Conservation (phyloP, 2,329 filamentous ascomycete genomes). For the Xylariaceae sp. region DNA sequence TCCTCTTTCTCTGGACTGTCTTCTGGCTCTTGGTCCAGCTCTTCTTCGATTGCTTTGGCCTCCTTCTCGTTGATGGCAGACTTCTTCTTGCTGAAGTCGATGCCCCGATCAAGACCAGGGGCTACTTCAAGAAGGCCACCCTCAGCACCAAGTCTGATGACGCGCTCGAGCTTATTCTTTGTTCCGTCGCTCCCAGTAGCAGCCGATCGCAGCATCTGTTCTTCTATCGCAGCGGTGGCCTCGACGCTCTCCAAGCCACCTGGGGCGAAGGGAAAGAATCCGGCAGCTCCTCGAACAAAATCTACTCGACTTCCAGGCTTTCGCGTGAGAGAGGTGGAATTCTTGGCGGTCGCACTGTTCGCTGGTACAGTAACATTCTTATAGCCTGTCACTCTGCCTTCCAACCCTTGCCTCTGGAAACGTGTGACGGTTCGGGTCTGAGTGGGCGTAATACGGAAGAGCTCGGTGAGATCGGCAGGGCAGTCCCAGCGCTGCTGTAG, state of each 20-base stretch:
- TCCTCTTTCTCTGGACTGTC: constrained; percentile 43
- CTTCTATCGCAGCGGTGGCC: constrained; percentile 82
- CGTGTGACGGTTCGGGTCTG: constrained; percentile 95
- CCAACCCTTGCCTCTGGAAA: constrained; percentile 88
- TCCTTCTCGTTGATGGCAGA: constrained; percentile 63
- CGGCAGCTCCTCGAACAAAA: constrained; percentile 90
- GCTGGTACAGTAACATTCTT: constrained; percentile 92
- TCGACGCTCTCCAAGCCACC: constrained; percentile 88
- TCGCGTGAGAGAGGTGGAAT: constrained; percentile 86
- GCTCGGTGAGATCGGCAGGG: constrained; percentile 77
- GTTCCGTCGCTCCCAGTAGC: constrained; percentile 51
- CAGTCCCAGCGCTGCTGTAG: constrained; percentile 91
- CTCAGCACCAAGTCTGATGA: constrained; percentile 82
- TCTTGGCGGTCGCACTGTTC: constrained; percentile 89
- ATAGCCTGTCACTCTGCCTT: constrained; percentile 92
- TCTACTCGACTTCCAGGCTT: constrained; percentile 88
- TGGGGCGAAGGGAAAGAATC: constrained; percentile 93
- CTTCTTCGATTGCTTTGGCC: constrained; percentile 64
- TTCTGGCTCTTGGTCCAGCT: constrained; percentile 57
- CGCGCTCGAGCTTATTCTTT: constrained; percentile 72
- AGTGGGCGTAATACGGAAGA: constrained; percentile 87
- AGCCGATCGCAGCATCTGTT: constrained; percentile 68
- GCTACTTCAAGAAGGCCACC: constrained; percentile 81
- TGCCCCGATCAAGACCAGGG: constrained; percentile 80
- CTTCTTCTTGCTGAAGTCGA: constrained; percentile 71